Evolutionary conservation across 805 yeast genomes (phyloP).

Genomic region (Candida sithepensis): DNA sequence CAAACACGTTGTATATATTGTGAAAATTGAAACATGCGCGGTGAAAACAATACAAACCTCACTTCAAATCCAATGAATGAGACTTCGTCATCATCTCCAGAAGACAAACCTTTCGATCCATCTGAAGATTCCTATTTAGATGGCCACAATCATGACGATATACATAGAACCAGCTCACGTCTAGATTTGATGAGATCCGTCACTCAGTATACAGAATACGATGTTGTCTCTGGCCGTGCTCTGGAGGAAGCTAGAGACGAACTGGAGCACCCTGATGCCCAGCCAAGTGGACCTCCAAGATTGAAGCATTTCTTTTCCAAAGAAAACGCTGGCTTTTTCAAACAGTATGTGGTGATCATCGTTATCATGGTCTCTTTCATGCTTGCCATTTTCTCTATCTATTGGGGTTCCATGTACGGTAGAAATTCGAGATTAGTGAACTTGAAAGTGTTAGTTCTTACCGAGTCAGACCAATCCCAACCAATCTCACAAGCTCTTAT

Average conservation of each 20-base stretch:
- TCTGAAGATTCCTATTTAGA: not conserved
- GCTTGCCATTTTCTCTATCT: conserved; percentile 38
- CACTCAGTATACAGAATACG: conserved; percentile 23
- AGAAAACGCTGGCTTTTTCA: conserved; percentile 12
- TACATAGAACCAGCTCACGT: no score
- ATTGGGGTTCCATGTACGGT: conserved; percentile 47
- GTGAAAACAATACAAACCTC: no score
- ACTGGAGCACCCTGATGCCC: no score
- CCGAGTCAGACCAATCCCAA: conserved; percentile 32
- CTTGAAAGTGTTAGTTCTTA: conserved; percentile 36
- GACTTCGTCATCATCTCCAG: no score
- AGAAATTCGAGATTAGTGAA: conserved; percentile 30
- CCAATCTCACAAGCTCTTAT: conserved; percentile 30
- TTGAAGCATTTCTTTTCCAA: conserved; percentile 13
- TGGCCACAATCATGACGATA: not conserved
- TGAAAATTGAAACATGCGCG: no score
- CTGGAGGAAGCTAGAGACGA: conserved; percentile 8
- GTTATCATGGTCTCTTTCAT: conserved; percentile 34
- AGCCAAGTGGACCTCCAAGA: not conserved
- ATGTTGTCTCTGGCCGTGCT: conserved; percentile 12
- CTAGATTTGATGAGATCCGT: conserved; percentile 17
- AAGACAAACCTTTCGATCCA: no score
- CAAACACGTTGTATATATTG: no score
- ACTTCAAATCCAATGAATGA: no score
- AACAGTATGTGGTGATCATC: conserved; percentile 13